Evolutionary conservation across 805 yeast genomes (phyloP).

Genomic region (Suhomyces emberorum): DNA sequence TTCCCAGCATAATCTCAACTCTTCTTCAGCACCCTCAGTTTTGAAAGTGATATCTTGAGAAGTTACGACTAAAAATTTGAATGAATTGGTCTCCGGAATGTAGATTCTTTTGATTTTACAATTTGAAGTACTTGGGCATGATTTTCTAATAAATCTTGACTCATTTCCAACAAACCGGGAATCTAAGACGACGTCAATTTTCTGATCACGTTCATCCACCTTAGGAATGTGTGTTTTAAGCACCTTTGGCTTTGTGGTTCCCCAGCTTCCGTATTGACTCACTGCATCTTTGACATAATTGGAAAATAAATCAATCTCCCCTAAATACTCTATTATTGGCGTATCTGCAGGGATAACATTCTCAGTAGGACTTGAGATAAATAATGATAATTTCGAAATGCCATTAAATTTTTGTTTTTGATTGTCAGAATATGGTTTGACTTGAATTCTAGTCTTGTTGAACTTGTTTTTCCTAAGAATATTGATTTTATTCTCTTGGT

Average conservation of each 20-base stretch:
- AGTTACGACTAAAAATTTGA: slow-evolving; percentile 57
- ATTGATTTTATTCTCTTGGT: slow-evolving; percentile 32
- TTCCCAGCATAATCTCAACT: slow-evolving; percentile 79
- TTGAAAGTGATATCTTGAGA: slow-evolving; percentile 45
- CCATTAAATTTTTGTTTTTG: slow-evolving; percentile 63
- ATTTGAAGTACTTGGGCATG: slow-evolving; percentile 66
- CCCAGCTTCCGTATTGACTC: slow-evolving; percentile 78
- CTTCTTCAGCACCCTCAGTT: slow-evolving; percentile 50
- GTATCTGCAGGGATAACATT: slow-evolving; percentile 42
- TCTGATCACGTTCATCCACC: slow-evolving; percentile 19
- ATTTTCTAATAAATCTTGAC: slow-evolving; percentile 68
- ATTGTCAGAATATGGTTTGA: slow-evolving; percentile 58
- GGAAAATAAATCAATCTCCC: slow-evolving; percentile 66
- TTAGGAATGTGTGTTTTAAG: slow-evolving; percentile 16
- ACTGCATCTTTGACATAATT: slow-evolving; percentile 61
- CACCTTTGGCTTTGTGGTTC: slow-evolving; percentile 51
- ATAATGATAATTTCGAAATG: slow-evolving; percentile 65
- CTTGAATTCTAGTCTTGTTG: slow-evolving; percentile 37
- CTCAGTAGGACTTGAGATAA: slow-evolving; percentile 24
- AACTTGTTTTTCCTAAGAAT: slow-evolving; percentile 16
- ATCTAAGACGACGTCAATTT: slow-evolving; percentile 68
- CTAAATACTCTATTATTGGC: slow-evolving; percentile 60
- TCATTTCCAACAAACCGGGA: slow-evolving; percentile 77
- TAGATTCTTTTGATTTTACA: slow-evolving; percentile 55
- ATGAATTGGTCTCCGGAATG: slow-evolving; percentile 35